Evolutionary conservation across 257 asterid genomes (phyloP).

Genomic region (Primulina tabacum): DNA sequence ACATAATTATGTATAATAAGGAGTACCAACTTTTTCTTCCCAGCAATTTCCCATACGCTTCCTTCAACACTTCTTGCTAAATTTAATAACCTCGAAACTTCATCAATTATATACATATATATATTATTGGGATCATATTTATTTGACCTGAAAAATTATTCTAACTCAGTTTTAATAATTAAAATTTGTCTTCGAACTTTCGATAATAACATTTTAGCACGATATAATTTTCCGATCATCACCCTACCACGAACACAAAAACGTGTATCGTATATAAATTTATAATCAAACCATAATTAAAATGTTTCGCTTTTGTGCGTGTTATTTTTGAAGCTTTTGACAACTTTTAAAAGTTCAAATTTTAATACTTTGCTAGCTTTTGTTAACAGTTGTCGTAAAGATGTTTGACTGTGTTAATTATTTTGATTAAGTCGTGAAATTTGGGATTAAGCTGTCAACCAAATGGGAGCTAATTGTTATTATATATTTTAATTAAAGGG

Average conservation of each 20-base stretch:
- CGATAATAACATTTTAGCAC: too few species aligned
- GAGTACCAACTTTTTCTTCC: conserved; percentile 1
- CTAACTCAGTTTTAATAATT: too few species aligned
- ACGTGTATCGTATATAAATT: conserved; percentile 2
- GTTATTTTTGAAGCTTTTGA: conserved; percentile 27
- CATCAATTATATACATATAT: too few species aligned
- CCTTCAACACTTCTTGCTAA: conserved; percentile 21
- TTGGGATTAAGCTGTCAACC: not conserved
- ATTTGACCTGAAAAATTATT: too few species aligned
- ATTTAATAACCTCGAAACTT: not conserved
- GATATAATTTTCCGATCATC: too few species aligned
- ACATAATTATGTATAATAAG: not conserved
- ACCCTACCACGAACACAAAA: conserved; percentile 6
- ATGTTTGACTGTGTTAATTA: conserved; percentile 25
- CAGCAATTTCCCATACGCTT: conserved; percentile 25
- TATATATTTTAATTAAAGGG: not conserved
- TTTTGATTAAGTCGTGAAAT: not conserved
- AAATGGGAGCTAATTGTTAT: not conserved
- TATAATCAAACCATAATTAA: conserved; percentile 17
- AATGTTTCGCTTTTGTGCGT: conserved; percentile 26
- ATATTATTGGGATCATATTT: too few species aligned
- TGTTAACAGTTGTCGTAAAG: conserved; percentile 13
- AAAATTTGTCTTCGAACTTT: too few species aligned
- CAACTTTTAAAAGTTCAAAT: conserved; percentile 15
- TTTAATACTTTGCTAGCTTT: not conserved